phyloP scores from a whole-genome alignment of 2,329 filamentous ascomycete species.

The Geosmithia putterillii region DNA sequence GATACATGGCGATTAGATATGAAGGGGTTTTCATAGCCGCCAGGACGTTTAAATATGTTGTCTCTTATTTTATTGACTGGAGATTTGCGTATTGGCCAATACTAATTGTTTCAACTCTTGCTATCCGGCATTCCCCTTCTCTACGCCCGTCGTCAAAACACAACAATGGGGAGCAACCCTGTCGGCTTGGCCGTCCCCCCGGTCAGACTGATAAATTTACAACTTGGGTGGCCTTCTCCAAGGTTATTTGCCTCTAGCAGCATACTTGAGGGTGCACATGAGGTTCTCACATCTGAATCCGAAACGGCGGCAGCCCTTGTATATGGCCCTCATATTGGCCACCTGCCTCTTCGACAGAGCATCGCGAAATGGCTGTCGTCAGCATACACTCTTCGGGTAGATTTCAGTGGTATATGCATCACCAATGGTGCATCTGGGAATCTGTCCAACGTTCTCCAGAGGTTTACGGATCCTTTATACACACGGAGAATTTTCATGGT shows the following conservation, averaged over 20 bases:
- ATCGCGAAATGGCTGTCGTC: constrained; percentile 6
- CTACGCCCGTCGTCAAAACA: too few relatives aligned
- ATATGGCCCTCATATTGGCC: constrained; percentile 7
- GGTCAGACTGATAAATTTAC: constrained; percentile 1
- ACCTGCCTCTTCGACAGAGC: constrained; percentile 5
- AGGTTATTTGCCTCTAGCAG: not conserved
- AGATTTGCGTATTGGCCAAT: too few relatives aligned
- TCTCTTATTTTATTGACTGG: too few relatives aligned
- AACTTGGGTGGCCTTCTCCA: constrained; percentile 3
- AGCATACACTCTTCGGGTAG: not conserved
- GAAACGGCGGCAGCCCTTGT: constrained; percentile 5
- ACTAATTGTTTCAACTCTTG: too few relatives aligned
- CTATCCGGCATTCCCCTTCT: too few relatives aligned
- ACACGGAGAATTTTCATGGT: constrained; percentile 52
- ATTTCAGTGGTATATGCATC: constrained; percentile 3
- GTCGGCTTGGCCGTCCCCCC: not conserved
- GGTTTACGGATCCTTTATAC: constrained; percentile 47
- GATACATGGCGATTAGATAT: too few relatives aligned
- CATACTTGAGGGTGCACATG: not conserved
- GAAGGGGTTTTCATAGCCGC: too few relatives aligned
- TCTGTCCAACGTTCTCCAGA: constrained; percentile 4
- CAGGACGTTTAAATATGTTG: too few relatives aligned
- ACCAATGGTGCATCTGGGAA: constrained; percentile 6
- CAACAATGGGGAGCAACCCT: not conserved
- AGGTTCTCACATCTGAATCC: constrained; percentile 1